Percentiles rank a stretch among this genome's conserved stretches.
Evolutionary conservation across 1,139 yeast genomes (phyloP).

Genomic region (Oligophagozyma castellii): DNA sequence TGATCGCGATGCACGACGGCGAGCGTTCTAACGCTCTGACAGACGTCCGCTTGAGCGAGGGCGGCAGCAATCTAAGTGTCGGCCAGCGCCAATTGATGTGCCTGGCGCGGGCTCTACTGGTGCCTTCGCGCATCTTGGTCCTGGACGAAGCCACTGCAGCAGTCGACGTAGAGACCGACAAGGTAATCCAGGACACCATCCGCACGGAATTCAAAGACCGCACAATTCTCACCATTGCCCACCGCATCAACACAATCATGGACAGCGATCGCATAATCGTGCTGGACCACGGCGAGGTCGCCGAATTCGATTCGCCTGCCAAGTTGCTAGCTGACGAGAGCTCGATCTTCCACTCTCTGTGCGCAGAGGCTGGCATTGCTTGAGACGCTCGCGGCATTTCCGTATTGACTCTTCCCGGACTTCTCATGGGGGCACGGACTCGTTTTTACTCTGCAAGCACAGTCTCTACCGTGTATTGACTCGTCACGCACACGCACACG

Average conservation of each 20-base stretch:
- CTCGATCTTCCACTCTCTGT: constrained; percentile 64
- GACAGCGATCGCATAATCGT: constrained; percentile 85
- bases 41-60: constrained; percentile 69
- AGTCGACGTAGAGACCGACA: constrained; percentile 90
- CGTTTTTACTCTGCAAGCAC: too few relatives aligned
- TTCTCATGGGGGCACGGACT: too few relatives aligned
- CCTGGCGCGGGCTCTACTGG: constrained; percentile 73
- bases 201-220: constrained; percentile 74
- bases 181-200: constrained; percentile 75
- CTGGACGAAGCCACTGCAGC: constrained; percentile 97
- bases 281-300: constrained; percentile 70
- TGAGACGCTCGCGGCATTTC: background rate
- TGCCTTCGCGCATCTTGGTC: constrained; percentile 65
- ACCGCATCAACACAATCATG: constrained; percentile 82
- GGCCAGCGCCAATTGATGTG: constrained; percentile 92
- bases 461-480: too few relatives aligned
- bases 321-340: constrained; percentile 50
- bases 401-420: too few relatives aligned
- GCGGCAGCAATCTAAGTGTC: constrained; percentile 77
- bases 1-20: constrained; percentile 45
- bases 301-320: constrained; percentile 76
- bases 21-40: constrained; percentile 51
- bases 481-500: too few relatives aligned
- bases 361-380: constrained; percentile 35
- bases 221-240: constrained; percentile 90